Evolutionary conservation across 75 land plant genomes (phyloP), one percentile per base, ranked within the genome.

Genomic region (Cryptomeria japonica): DNA sequence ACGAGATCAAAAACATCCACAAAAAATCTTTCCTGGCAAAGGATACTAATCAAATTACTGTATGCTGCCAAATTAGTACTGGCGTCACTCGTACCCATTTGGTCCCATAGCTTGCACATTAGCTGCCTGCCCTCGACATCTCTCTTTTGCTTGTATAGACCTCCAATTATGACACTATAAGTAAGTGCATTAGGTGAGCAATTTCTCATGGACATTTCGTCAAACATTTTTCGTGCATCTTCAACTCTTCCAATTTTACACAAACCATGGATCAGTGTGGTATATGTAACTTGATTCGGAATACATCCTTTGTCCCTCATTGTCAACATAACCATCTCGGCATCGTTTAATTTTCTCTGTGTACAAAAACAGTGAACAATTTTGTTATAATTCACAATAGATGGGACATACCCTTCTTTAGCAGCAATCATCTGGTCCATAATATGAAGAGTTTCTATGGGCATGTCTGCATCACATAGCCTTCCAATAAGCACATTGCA

Each of bases 161-260:
- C 93, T 25, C 86, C 46, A 79, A 92, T 51, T 37, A 96, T 58
- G 16, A 88, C 90, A 84, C 93, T 93, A 68, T 89, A 90, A 8
- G 94, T 94, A 15, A 96, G 86, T 0, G 94, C 89, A 93, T 96
- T 96, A 1, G 93, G 93, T 15, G 18, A 47, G 41, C 95, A 88
- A 2, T 88, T 87, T 19, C 85, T 87, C 11, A 86, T 75, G 46
- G 55, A 13, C 96, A 96, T 96, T 93, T 93, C 92, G 31, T 94
- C 97, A 39, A 95, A 90, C 90, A 94, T 10, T 70, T 89, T 88
- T n/a, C 53, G 70, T 5, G 96, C 96, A 85, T 53, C 31, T 2
- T 79, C 87, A 38, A 93, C 32, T 3, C 90, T 88, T 15, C 95
- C 94, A 55, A 84, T 25, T 75, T 42, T 47, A 56, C 90, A 88